phyloP scores from a whole-genome alignment of 2,329 filamentous ascomycete genomes.

The Pyrenophora teres region DNA sequence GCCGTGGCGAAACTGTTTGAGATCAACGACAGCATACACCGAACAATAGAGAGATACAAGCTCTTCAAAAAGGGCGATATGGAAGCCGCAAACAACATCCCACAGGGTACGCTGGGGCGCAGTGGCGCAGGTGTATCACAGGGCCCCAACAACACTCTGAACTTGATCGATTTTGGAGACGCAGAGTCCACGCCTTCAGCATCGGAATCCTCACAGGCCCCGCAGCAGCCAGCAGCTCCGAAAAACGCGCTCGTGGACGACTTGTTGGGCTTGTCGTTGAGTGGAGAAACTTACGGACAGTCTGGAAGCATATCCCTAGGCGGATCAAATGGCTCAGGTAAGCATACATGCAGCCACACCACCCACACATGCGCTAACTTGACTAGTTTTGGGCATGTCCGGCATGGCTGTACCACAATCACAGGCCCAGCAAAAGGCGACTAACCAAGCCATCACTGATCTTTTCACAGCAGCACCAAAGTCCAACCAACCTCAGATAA shows the following conservation, averaged over 20 bases:
- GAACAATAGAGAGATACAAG: conserved; percentile 94
- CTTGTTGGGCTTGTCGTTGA: conserved; percentile 81
- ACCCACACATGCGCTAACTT: conserved; percentile 14
- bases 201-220: conserved; percentile 39
- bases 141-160: conserved; percentile 77
- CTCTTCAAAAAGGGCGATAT: conserved; percentile 94
- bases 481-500: conserved; percentile 43
- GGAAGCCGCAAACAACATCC: conserved; percentile 80
- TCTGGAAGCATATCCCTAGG: conserved; percentile 84
- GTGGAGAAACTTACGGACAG: conserved; percentile 69
- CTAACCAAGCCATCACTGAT: conserved; percentile 60
- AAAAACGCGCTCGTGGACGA: conserved; percentile 82
- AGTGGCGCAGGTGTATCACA: conserved; percentile 66
- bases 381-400: conserved; percentile 39
- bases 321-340: conserved; percentile 52
- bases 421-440: conserved; percentile 48
- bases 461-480: conserved; percentile 60
- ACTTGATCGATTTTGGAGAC: conserved; percentile 88
- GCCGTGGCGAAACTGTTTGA: conserved; percentile 93
- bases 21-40: conserved; percentile 98
- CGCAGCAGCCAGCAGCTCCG: conserved; percentile 55
- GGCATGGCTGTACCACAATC: conserved; percentile 39
- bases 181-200: conserved; percentile 57
- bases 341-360: not conserved
- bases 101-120: conserved; percentile 75